phyloP scores from a whole-genome alignment of 2,329 filamentous ascomycete genomes.

The Monosporascus sp. region DNA sequence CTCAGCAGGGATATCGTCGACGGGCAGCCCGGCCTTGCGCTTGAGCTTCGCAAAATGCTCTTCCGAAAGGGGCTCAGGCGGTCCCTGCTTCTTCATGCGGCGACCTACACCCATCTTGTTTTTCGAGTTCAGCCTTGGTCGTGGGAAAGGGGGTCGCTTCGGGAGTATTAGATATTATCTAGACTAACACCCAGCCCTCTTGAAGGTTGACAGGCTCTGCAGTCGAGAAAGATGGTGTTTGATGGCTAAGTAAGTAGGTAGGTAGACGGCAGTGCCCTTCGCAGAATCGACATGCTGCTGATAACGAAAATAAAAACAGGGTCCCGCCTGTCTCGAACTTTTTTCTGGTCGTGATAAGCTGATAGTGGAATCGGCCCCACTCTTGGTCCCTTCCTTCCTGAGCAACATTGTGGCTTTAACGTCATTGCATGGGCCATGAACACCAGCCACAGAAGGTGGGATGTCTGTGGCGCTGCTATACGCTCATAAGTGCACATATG shows the following conservation, averaged over 20 bases:
- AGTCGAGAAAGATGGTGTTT: too few species aligned
- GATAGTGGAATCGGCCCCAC: constrained; percentile 17
- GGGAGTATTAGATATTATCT: too few species aligned
- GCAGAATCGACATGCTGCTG: not conserved
- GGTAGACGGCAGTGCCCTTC: not conserved
- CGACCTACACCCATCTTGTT: constrained; percentile 78
- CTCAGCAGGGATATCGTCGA: constrained; percentile 49
- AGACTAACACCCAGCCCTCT: too few species aligned
- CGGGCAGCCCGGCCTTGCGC: constrained; percentile 72
- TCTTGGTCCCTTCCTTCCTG: not conserved
- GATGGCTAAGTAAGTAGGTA: not conserved
- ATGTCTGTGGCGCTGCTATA: too few species aligned
- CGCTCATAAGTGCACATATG: too few species aligned
- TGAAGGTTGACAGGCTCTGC: too few species aligned
- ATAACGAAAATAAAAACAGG: constrained; percentile 8
- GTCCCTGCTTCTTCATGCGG: constrained; percentile 93
- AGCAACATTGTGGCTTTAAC: too few species aligned
- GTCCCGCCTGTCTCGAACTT: constrained; percentile 14
- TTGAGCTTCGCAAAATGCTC: constrained; percentile 73
- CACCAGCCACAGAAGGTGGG: too few species aligned
- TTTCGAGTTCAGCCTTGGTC: not conserved
- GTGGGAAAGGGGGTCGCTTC: not conserved
- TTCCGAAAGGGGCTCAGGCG: constrained; percentile 77
- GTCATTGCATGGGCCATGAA: too few species aligned
- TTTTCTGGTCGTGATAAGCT: constrained; percentile 24